A percentile compares a stretch with the other conserved stretches of the same genome.
These are phyloP conservation scores for Phialophora chinensis DNA, from an alignment of 2,329 filamentous ascomycete genomes.

Conservation along the genomic window DNA sequence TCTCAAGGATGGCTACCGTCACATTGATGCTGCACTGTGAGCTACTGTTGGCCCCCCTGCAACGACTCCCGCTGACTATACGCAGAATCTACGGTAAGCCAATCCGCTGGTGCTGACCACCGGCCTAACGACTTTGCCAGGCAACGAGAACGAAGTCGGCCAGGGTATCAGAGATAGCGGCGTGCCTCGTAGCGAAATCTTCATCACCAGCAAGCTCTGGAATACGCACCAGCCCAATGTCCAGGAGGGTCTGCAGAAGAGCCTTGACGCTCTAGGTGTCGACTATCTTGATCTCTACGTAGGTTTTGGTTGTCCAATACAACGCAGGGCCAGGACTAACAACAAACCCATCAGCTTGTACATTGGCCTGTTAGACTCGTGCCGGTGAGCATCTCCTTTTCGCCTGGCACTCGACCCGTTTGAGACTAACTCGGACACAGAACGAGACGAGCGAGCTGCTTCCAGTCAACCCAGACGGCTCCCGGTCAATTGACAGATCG, in stretches of 20 bases:
- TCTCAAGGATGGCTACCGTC: slow-evolving; percentile 70
- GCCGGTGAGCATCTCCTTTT: neutral
- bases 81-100: slow-evolving; percentile 22
- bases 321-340: neutral
- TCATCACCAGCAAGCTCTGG: slow-evolving; percentile 80
- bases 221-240: slow-evolving; percentile 67
- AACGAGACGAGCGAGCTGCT: slow-evolving; percentile 16
- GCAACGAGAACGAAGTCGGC: slow-evolving; percentile 74
- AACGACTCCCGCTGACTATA: slow-evolving; percentile 5
- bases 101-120: slow-evolving; percentile 1
- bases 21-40: slow-evolving; percentile 66
- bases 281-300: slow-evolving; percentile 67
- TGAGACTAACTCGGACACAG: neutral
- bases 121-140: slow-evolving; percentile 56
- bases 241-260: slow-evolving; percentile 57
- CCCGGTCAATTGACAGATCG: neutral
- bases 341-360: slow-evolving; percentile 50
- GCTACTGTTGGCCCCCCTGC: neutral
- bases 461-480: slow-evolving; percentile 44
- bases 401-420: no score
- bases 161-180: slow-evolving; percentile 67
- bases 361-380: slow-evolving; percentile 53
- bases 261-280: slow-evolving; percentile 64
- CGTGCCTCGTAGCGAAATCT: slow-evolving; percentile 68
- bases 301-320: neutral